Conservation (phyloP, 2,329 filamentous ascomycete species). For the Myotisia sp. region DNA sequence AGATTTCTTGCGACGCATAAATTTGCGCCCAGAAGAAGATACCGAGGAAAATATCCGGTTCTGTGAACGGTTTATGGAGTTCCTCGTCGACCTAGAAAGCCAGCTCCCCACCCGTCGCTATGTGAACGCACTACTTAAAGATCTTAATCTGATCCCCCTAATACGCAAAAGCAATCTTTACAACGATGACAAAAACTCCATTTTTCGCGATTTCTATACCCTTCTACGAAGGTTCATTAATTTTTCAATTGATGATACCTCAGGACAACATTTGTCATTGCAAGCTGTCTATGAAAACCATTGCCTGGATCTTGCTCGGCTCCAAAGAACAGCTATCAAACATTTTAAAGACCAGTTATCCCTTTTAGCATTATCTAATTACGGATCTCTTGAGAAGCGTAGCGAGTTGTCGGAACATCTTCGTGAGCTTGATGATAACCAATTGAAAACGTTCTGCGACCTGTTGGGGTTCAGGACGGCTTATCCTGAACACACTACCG, state of each 20-base stretch:
- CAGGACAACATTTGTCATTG: constrained; percentile 57
- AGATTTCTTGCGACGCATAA: constrained; percentile 64
- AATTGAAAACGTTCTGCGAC: constrained; percentile 54
- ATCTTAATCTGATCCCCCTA: constrained; percentile 67
- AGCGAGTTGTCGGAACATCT: constrained; percentile 66
- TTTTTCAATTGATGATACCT: constrained; percentile 86
- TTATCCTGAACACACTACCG: constrained; percentile 59
- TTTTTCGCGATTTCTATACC: constrained; percentile 65
- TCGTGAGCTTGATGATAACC: constrained; percentile 55
- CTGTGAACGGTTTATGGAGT: constrained; percentile 85
- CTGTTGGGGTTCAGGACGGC: constrained; percentile 62
- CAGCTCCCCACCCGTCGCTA: constrained; percentile 89
- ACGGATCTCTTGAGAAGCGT: constrained; percentile 69
- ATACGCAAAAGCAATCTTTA: constrained; percentile 68
- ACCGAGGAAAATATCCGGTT: constrained; percentile 55
- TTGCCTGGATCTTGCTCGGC: constrained; percentile 57
- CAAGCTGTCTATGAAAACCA: constrained; percentile 67
- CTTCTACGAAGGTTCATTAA: constrained; percentile 76
- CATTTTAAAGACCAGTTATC: constrained; percentile 80
- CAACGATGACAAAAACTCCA: constrained; percentile 55
- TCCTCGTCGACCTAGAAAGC: constrained; percentile 78
- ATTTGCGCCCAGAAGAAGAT: constrained; percentile 32
- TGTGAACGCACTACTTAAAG: constrained; percentile 73
- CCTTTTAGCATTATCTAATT: constrained; percentile 85
- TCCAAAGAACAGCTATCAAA: constrained; percentile 66